Conservation (phyloP, 2,329 filamentous ascomycete genomes). For the Bipolaris victoriae region DNA sequence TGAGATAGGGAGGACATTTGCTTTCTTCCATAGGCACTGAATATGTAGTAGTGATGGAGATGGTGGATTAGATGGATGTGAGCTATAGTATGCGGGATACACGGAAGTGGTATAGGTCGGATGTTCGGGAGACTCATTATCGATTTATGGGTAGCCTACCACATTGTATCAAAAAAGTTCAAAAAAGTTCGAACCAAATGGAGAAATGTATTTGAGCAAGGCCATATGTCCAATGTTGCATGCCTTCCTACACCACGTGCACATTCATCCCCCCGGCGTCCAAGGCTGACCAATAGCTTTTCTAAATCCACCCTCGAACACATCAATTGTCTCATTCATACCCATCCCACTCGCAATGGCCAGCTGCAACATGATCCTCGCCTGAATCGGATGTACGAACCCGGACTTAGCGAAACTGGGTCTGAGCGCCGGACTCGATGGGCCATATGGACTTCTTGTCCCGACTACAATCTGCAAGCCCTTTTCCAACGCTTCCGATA, state of each 20-base stretch:
- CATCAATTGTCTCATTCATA: constrained; percentile 38
- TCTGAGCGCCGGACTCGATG: constrained; percentile 24
- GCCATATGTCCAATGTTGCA: background rate
- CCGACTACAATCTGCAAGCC: constrained; percentile 37
- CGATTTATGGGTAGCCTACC: too few relatives aligned
- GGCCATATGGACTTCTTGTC: constrained; percentile 30
- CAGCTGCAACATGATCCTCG: constrained; percentile 38
- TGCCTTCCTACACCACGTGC: background rate
- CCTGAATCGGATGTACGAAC: constrained; percentile 34
- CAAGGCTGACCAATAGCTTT: constrained; percentile 33
- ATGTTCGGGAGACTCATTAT: too few relatives aligned
- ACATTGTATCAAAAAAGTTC: too few relatives aligned
- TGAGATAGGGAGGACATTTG: constrained; percentile 16
- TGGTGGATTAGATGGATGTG: background rate
- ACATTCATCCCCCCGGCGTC: constrained; percentile 1
- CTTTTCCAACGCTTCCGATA: constrained; percentile 27
- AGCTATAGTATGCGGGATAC: background rate
- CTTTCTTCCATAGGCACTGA: background rate
- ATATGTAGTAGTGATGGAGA: background rate
- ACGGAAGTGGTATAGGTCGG: too few relatives aligned
- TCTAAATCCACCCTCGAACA: constrained; percentile 36
- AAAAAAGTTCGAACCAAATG: background rate
- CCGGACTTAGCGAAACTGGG: constrained; percentile 30
- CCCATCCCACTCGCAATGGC: constrained; percentile 37
- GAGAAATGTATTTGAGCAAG: background rate